These are phyloP conservation scores for Tephrocybe sp. DNA, from an alignment of 768 basidiomycete genomes.

Conservation along the genomic window DNA sequence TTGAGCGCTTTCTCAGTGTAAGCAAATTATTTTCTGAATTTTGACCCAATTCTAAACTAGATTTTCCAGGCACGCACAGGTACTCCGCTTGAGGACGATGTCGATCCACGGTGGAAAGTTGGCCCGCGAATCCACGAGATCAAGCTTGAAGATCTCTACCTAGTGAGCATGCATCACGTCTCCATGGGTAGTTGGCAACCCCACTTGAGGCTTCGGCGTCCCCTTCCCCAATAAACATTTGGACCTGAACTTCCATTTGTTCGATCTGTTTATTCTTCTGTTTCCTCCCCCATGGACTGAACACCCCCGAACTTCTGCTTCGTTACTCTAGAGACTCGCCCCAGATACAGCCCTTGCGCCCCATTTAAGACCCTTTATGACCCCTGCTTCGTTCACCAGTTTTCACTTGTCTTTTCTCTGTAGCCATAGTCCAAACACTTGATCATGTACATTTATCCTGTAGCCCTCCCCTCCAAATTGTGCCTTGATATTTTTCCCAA, in stretches of 20 bases:
- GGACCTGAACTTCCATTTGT: background rate
- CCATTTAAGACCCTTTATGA: background rate
- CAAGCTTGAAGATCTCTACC: conserved; percentile 61
- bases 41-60: conserved; percentile 8
- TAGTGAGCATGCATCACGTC: conserved; percentile 80
- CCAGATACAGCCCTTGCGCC: background rate
- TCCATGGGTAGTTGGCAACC: conserved; percentile 84
- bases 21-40: conserved; percentile 21
- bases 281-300: background rate
- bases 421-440: conserved; percentile 13
- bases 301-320: background rate
- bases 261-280: conserved; percentile 1
- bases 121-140: conserved; percentile 51
- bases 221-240: conserved; percentile 17
- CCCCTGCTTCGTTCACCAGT: background rate
- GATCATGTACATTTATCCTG: background rate
- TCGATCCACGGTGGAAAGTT: conserved; percentile 61
- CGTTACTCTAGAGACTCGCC: background rate
- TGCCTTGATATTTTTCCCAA: background rate
- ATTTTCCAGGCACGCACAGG: conserved; percentile 43
- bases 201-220: conserved; percentile 58
- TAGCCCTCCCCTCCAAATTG: background rate
- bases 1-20: conserved; percentile 66
- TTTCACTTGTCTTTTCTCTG: conserved; percentile 3
- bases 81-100: conserved; percentile 60